These are phyloP conservation scores for Penicillium sp. DNA, from an alignment of 2,329 filamentous ascomycete species.

Conservation along the genomic window DNA sequence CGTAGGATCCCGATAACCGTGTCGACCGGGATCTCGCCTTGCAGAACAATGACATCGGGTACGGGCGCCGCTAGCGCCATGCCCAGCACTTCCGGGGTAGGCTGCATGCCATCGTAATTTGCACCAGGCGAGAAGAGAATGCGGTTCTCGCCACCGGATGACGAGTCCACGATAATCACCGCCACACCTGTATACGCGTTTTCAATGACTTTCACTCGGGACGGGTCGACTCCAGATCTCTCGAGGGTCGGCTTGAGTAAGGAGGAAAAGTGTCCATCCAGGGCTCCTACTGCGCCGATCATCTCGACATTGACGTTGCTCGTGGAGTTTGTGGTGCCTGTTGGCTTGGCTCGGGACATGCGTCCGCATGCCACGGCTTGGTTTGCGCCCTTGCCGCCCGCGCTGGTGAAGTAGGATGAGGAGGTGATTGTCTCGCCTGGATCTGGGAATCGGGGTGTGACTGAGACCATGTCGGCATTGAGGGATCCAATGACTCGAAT, in stretches of 20 bases:
- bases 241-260: conserved; percentile 59
- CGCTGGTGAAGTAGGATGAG: conserved; percentile 71
- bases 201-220: conserved; percentile 49
- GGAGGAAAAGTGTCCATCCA: conserved; percentile 61
- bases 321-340: conserved; percentile 18
- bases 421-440: conserved; percentile 86
- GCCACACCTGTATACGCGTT: conserved; percentile 65
- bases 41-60: conserved; percentile 68
- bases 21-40: conserved; percentile 70
- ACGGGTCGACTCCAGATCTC: conserved; percentile 61
- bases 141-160: conserved; percentile 67
- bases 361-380: conserved; percentile 88
- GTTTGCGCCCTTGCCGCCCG: conserved; percentile 93
- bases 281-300: conserved; percentile 67
- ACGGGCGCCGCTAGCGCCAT: conserved; percentile 38
- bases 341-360: conserved; percentile 60
- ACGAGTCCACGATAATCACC: conserved; percentile 72
- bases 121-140: conserved; percentile 72
- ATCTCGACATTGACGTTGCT: conserved; percentile 58
- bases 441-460: conserved; percentile 76
- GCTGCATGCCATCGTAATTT: conserved; percentile 54
- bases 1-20: conserved; percentile 63
- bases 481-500: conserved; percentile 90
- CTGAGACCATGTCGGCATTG: conserved; percentile 89
- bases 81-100: conserved; percentile 39